phyloP scores from a whole-genome alignment of 2,329 filamentous ascomycete species.

The Fusarium sulawesiense region DNA sequence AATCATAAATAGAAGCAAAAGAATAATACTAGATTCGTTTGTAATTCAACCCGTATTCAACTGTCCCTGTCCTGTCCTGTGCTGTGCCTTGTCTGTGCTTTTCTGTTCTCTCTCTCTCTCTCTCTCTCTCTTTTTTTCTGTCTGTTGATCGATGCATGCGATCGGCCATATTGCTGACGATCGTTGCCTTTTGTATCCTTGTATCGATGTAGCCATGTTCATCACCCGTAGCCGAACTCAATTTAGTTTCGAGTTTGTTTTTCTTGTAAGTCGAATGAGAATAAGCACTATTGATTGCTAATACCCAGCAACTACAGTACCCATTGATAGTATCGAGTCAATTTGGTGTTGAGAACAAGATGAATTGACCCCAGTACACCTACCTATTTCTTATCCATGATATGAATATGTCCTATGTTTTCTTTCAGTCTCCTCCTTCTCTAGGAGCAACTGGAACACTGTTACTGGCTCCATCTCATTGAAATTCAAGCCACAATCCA shows the following conservation, averaged over 20 bases:
- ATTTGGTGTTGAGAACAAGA: background rate
- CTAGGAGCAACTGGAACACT: background rate
- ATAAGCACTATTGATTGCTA: background rate
- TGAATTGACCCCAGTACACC: background rate
- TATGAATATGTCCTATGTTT: background rate
- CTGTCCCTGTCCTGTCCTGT: constrained; percentile 21
- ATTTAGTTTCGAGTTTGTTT: constrained; percentile 20
- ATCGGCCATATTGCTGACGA: constrained; percentile 23
- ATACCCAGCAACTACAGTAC: background rate
- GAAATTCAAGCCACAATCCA: background rate
- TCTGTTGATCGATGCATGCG: constrained; percentile 28
- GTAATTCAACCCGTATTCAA: background rate
- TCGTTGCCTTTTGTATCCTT: constrained; percentile 23
- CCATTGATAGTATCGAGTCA: background rate
- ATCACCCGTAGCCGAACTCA: constrained; percentile 36
- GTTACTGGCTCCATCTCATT: background rate
- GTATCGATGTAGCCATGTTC: constrained; percentile 10
- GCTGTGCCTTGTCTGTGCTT: constrained; percentile 22
- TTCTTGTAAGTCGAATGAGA: constrained; percentile 1
- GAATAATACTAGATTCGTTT: background rate
- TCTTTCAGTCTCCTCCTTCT: background rate
- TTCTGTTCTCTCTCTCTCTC: background rate
- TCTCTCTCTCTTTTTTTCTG: background rate
- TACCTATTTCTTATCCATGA: background rate
- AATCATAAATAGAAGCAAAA: background rate